Conservation (phyloP, 2,329 filamentous ascomycete species). For the Paraphaeosphaeria sporulosa region DNA sequence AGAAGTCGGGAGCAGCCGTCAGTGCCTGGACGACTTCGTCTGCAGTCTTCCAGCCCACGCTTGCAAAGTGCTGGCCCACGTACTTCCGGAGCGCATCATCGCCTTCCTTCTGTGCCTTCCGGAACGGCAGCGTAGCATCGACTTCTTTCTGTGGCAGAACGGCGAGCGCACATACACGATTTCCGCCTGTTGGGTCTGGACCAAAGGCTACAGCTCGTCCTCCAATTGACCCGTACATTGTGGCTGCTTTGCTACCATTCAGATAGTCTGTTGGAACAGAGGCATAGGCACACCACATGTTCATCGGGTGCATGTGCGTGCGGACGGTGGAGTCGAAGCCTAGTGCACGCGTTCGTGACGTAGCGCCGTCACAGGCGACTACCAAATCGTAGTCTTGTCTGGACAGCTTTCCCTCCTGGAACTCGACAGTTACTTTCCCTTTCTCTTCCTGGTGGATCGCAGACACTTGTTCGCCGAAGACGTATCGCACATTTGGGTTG, state of each 20-base stretch:
- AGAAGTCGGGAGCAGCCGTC: conserved; percentile 51
- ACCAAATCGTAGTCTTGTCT: conserved; percentile 24
- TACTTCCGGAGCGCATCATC: conserved; percentile 19
- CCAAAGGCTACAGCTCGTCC: conserved; percentile 44
- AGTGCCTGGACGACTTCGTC: conserved; percentile 45
- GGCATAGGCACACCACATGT: conserved; percentile 22
- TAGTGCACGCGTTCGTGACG: conserved; percentile 22
- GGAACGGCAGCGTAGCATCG: conserved; percentile 46
- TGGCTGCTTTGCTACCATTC: conserved; percentile 6
- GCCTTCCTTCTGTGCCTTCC: conserved; percentile 49
- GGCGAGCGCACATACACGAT: conserved; percentile 49
- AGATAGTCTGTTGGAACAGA: conserved; percentile 16
- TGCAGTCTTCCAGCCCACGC: conserved; percentile 44
- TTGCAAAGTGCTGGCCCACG: conserved; percentile 27
- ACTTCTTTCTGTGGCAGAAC: conserved; percentile 40
- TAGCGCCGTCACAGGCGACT: conserved; percentile 28
- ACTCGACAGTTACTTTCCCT: conserved; percentile 20
- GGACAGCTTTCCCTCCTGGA: conserved; percentile 35
- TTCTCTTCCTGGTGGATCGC: conserved; percentile 16
- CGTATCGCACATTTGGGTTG: conserved; percentile 27
- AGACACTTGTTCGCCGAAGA: conserved; percentile 25
- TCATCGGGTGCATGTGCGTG: conserved; percentile 17
- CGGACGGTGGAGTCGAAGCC: conserved; percentile 17
- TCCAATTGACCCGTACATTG: conserved; percentile 33
- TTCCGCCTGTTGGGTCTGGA: conserved; percentile 50